Base-by-base conservation (phyloP, 2,329 filamentous ascomycete genomes). In the Calonectria ilicicola region DNA sequence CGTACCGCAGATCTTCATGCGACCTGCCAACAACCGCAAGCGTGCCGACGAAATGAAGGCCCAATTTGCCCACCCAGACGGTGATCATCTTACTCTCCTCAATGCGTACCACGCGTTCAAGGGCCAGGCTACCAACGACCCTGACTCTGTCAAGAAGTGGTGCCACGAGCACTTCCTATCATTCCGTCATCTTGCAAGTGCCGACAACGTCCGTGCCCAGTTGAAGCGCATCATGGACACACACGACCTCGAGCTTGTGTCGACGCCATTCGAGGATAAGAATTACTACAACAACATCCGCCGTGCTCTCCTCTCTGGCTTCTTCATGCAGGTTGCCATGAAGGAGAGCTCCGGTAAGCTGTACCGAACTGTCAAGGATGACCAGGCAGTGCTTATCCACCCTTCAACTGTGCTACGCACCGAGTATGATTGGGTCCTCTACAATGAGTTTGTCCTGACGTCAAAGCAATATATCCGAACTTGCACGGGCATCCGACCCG, bases 301-400 rank as follows among this genome's bases (percentile, higher is more conserved):
- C 53, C 93, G 95, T 44, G 96, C 97, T 10, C 90, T 99, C 17
- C 93, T 98, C 15, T 91, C 96, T 1, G 97, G 97, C 40, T 99
- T 99, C 89, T 99, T 99, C 89, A 99, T 99, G 97, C 97, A 99
- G 84, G 95, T 98, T 26, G 97, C 97, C 72, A 98, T 98, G 91
- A 95, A 94, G 82, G 95, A 98, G 81, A 91, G 91, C 65, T 93
- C 91, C 35, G 94, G 94, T 81, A 98, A 98, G 89, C 91, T 94
- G 49, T 99, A 99, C 86, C 92, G 93, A 75, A 99, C 97, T 1
- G 93, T 99, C 83, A 99, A 98, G 87, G 97, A 99, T 82, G 94
- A 98, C 80, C 96, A 98, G 86, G 93, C 91, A 58, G 97, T 99
- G 56, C 89, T 98, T 79, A 90, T 99, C 72, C 97, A 99, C 85